phyloP scores from a whole-genome alignment of 108 stramenopile genomes.

The Fistulifera pelliculosa region DNA sequence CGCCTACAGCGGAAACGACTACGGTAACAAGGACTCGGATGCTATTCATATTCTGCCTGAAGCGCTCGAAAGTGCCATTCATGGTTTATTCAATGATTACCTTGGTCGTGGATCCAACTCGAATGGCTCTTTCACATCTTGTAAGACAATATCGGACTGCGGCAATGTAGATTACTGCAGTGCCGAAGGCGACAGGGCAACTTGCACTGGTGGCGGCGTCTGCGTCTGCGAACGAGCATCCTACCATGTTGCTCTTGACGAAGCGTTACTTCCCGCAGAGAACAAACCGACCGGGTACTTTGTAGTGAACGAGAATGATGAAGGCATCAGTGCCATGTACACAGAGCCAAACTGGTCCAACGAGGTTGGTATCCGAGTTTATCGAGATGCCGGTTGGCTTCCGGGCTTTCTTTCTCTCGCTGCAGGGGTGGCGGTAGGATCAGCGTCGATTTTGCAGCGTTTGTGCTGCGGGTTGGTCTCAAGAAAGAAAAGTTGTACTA shows the following conservation, averaged over 20 bases:
- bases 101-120: slow-evolving; percentile 50
- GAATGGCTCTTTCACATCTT: slow-evolving; percentile 13
- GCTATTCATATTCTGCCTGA: slow-evolving; percentile 48
- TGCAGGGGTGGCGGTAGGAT: slow-evolving; percentile 27
- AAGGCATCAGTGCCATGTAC: slow-evolving; percentile 63
- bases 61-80: slow-evolving; percentile 52
- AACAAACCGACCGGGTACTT: slow-evolving; percentile 59
- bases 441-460: slow-evolving; percentile 27
- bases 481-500: slow-evolving; percentile 73
- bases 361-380: slow-evolving; percentile 62
- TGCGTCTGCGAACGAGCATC: slow-evolving; percentile 67
- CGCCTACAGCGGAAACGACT: slow-evolving; percentile 50
- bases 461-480: slow-evolving; percentile 47
- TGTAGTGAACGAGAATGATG: slow-evolving; percentile 36
- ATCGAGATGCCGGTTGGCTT: slow-evolving; percentile 30
- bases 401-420: slow-evolving; percentile 42
- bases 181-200: slow-evolving; percentile 28
- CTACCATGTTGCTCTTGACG: slow-evolving; percentile 73
- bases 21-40: slow-evolving; percentile 51
- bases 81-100: slow-evolving; percentile 63
- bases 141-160: slow-evolving; percentile 47
- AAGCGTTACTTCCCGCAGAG: slow-evolving; percentile 48
- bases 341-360: slow-evolving; percentile 77
- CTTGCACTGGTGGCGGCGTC: slow-evolving; percentile 49
- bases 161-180: slow-evolving; percentile 53